Evolutionary conservation across 805 yeast species (phyloP).

Genomic region (Vanderwaltozyma verrucispora): DNA sequence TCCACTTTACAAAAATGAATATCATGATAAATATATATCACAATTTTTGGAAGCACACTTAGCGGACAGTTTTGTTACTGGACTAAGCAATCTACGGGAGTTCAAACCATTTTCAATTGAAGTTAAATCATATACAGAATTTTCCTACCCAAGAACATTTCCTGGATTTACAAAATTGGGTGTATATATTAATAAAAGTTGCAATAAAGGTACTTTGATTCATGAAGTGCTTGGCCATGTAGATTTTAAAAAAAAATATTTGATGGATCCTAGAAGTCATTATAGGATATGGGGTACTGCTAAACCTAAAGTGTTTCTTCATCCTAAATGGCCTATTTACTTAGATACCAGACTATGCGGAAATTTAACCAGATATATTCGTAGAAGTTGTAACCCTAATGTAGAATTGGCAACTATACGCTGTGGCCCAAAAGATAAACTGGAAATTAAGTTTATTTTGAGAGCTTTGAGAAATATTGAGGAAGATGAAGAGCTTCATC

Average conservation of each 20-base stretch:
- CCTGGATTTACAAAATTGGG: slow-evolving; percentile 69
- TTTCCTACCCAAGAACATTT: slow-evolving; percentile 45
- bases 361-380: slow-evolving; percentile 59
- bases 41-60: slow-evolving; percentile 42
- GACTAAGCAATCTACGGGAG: slow-evolving; percentile 13
- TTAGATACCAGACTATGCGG: slow-evolving; percentile 87
- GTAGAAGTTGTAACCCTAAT: slow-evolving; percentile 72
- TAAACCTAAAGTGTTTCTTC: slow-evolving; percentile 47
- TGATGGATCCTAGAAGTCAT: slow-evolving; percentile 59
- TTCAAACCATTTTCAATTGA: slow-evolving; percentile 21
- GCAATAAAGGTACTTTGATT: slow-evolving; percentile 41
- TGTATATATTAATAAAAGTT: slow-evolving; percentile 34
- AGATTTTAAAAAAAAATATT: slow-evolving; percentile 51
- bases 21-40: slow-evolving; percentile 31
- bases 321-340: slow-evolving; percentile 46
- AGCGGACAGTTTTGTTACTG: slow-evolving; percentile 25
- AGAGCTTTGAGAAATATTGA: slow-evolving; percentile 47
- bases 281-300: slow-evolving; percentile 66
- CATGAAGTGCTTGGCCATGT: slow-evolving; percentile 67
- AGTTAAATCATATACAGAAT: slow-evolving; percentile 52
- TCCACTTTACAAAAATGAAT: slow-evolving; percentile 30
- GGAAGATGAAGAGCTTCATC: slow-evolving; percentile 58
- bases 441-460: slow-evolving; percentile 42
- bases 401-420: slow-evolving; percentile 47
- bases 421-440: slow-evolving; percentile 19